A percentile compares a stretch with the other conserved stretches of the same genome.
Evolutionary conservation across 2,329 filamentous ascomycete species (phyloP).

Genomic region (Mollisiaceae sp.): DNA sequence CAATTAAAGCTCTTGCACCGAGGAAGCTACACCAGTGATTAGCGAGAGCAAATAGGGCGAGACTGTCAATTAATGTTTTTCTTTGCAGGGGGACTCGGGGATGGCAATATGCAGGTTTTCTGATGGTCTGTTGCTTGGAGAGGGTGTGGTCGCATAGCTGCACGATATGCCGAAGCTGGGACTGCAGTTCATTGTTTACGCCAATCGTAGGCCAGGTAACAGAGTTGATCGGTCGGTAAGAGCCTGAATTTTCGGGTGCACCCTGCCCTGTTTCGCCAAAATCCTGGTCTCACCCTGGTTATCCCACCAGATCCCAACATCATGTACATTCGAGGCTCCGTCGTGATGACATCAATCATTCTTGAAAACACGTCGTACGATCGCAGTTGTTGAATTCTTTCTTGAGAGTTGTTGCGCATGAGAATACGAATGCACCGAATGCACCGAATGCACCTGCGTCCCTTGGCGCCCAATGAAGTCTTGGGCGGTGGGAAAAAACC

Average conservation of each 20-base stretch:
- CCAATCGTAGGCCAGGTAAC: constrained; percentile 4
- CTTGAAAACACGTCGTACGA: background rate
- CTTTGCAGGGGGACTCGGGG: background rate
- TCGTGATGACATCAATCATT: background rate
- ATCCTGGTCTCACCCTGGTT: background rate
- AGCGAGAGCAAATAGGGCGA: constrained; percentile 3
- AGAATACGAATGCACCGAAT: background rate
- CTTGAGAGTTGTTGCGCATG: background rate
- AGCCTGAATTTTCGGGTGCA: constrained; percentile 1
- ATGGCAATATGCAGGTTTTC: constrained; percentile 5
- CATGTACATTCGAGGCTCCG: background rate
- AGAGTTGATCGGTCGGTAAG: background rate
- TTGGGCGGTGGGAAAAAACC: background rate
- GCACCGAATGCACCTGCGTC: background rate
- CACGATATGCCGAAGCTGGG: background rate
- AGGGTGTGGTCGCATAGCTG: constrained; percentile 1
- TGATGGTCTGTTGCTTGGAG: background rate
- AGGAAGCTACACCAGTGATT: background rate
- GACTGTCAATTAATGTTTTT: constrained; percentile 6
- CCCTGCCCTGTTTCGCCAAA: background rate
- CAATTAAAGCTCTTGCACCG: background rate
- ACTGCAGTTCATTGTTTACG: background rate
- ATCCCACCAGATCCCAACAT: background rate
- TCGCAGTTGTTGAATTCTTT: background rate
- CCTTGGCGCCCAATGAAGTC: constrained; percentile 1